Percentiles rank a stretch among this genome's conserved stretches.
These are phyloP conservation scores for Passiflora organensis DNA, from an alignment of 345 rosid species.

Conservation along the genomic window DNA sequence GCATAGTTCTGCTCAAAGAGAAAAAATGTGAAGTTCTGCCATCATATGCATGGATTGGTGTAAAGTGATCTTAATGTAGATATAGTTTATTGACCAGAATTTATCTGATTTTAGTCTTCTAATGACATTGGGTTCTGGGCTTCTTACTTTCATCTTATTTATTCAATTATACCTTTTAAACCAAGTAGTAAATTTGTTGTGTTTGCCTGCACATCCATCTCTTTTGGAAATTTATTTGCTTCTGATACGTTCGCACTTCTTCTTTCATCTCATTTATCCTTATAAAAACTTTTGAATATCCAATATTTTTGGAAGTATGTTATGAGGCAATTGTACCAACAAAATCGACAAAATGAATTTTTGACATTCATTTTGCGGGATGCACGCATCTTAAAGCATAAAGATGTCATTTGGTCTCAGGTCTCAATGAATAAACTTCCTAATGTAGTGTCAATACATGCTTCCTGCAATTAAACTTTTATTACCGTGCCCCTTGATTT, in stretches of 20 bases:
- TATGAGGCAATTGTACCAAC: background rate
- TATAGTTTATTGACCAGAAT: no score
- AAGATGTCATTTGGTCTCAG: conserved; percentile 6
- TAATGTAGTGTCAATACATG: conserved; percentile 5
- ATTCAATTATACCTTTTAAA: background rate
- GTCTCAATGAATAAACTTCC: conserved; percentile 7
- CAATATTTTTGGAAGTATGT: no score
- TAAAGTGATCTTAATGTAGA: background rate
- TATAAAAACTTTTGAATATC: conserved; percentile 2
- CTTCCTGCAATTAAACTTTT: conserved; percentile 10
- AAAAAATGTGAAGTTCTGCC: no score
- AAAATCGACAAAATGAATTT: conserved; percentile 7
- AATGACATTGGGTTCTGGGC: no score
- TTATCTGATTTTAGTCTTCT: no score
- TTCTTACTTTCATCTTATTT: no score
- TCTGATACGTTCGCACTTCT: no score
- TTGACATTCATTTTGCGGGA: no score
- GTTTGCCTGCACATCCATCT: background rate
- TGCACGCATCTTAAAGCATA: no score
- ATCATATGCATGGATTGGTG: background rate
- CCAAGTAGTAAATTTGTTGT: background rate
- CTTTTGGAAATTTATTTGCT: no score
- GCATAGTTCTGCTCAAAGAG: background rate
- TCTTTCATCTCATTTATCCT: background rate
- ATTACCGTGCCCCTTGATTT: conserved; percentile 19